Evolutionary conservation across 176 grass and related monocot genomes (phyloP), one percentile per base, ranked within the genome.

Genomic region (sorghum (Sorghum bicolor)): DNA sequence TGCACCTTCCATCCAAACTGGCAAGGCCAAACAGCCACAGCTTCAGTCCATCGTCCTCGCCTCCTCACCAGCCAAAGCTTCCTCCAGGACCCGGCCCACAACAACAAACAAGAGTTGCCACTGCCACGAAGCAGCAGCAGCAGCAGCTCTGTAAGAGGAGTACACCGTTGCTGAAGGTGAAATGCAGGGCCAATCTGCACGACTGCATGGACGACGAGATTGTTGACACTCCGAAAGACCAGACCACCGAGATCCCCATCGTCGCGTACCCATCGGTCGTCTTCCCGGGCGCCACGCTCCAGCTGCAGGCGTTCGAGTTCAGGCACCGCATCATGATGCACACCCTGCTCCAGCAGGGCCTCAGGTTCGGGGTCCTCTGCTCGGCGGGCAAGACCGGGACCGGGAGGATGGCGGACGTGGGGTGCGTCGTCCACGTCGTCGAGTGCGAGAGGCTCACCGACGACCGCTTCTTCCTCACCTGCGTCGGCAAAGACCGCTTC

Each of bases 261-360:
- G 40, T 95, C 6, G 75, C 80, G 26, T 71, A 93, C 65, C 93
- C 86, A 0, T 90, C 92, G 0, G 96, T 94, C 13, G 83, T 89
- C 67, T 96, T 96, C 30, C 96, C 96, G 0, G 91, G 93, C 13
- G 65, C 83, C n/a, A 84, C 84, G 22, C 47, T 92, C 10, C 87
- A 90, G 57, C 80, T 99, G 67, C 93, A 94, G 70, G 93, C 86
- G n/a, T 96, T 92, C 48, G 91, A 99, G 87, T 96, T 96, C 85
- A 84, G 91, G 55, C 90, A 96, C 85, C 93, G 96, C 68, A 94
- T 99, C 77, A 99, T 99, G 96, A 90, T 94, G 91, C 91, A 96
- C 40, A 99, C 91, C 0, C 79, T 99, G 2, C 86, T 99, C 20
- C 87, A 90, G 78, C 86, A 85, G 34, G 91, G 87, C 74, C 85